Evolutionary conservation across 768 basidiomycete species (phyloP), one percentile per base, ranked within the genome.

Genomic region (Pholiota molesta): DNA sequence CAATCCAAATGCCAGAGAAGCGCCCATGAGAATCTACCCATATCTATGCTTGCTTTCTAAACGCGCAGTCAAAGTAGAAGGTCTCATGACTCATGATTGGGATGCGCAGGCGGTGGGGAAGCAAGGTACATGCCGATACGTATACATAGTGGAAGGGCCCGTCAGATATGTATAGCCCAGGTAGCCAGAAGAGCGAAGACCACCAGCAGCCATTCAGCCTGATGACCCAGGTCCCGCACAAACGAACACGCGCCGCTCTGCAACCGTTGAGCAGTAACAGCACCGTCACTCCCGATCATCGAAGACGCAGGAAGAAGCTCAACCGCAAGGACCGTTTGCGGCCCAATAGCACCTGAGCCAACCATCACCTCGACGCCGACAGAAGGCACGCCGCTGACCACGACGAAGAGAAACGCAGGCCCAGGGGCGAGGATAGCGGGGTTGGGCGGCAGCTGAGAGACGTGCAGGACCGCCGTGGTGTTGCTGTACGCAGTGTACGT

Each of bases 331-430:
- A 73, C 63, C 6, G 60, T 56, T 74, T 94, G 93, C 5, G 66
- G 69, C 16, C 82, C 92, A 58, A 95, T 80, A 56, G 80, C 66
- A 6, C 92, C 92, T 39, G 84, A 86, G 35, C 94, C 94, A 44
- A 91, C 76, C 85, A 88, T 94, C 55, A 94, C 83, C 71, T 83
- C 83, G 17, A 79, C 72, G 28, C 91, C 93, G 47, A 88, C 74
- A 14, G 86, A 88, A 8, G 92, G 92, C 0, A 93, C 84, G 29
- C 89, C 91, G 64, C 89, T 83, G 44, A 94, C 86, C 47, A 92
- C 88, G 57, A 93, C 86, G 68, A 91, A 94, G 40, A 91, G 65
- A 39, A 90, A 69, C 9, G 85, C 87, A 3, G 89, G 87, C 0
- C 89, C 90, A 0, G 90, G 89, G 0, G 82, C 83, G 49, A 93